phyloP scores from a whole-genome alignment of 2,329 filamentous ascomycete species.

The Trichoderma brevicompactum region DNA sequence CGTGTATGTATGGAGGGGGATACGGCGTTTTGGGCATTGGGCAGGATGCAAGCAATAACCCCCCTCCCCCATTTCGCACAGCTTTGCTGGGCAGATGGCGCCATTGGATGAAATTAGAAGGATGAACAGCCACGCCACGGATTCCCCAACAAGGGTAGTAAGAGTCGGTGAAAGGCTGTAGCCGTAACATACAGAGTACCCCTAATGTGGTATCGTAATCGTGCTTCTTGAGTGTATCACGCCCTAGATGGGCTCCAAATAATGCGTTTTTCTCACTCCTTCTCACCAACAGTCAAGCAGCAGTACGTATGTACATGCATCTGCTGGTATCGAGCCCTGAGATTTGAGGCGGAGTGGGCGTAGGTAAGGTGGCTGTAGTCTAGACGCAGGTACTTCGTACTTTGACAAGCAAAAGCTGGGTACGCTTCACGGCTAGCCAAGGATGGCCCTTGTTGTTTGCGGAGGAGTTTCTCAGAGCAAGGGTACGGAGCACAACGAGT shows the following conservation, averaged over 20 bases:
- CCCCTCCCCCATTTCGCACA: background rate
- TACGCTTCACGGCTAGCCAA: background rate
- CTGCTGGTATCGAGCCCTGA: background rate
- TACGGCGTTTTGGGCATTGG: background rate
- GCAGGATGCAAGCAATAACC: background rate
- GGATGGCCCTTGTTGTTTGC: conserved; percentile 5
- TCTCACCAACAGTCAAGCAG: conserved; percentile 1
- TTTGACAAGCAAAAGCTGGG: conserved; percentile 1
- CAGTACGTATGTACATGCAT: background rate
- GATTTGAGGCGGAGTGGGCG: too few relatives aligned
- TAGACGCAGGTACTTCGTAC: too few relatives aligned
- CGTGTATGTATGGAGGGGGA: background rate
- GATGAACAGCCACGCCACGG: background rate
- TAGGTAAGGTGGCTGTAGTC: too few relatives aligned
- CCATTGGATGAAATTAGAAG: background rate
- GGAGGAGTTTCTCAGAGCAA: background rate
- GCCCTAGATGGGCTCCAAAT: background rate
- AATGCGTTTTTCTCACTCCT: background rate
- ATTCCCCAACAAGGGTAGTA: background rate
- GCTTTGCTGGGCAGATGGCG: background rate
- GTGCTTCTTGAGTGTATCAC: background rate
- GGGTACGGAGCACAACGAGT: background rate
- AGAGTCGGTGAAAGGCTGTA: background rate
- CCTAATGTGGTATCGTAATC: background rate
- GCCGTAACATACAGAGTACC: background rate